phyloP scores from a whole-genome alignment of 495 filamentous ascomycete genomes.

The Aspergillus funiculosus region DNA sequence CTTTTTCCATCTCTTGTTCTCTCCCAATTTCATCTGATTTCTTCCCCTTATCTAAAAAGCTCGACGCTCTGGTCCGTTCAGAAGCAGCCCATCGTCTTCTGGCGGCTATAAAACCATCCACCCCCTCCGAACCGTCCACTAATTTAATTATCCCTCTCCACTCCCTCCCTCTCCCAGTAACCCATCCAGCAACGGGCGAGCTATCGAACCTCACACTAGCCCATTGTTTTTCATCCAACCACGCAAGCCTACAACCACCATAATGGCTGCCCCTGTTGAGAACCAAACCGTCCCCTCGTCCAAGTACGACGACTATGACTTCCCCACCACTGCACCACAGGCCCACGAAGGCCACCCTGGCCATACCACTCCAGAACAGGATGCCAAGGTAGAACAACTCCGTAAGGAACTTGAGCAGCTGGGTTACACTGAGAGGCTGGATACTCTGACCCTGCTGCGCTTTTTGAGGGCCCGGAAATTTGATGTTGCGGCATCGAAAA shows the following conservation, averaged over 20 bases:
- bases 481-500: constrained; percentile 73
- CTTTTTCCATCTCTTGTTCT: too few relatives aligned
- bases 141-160: constrained; percentile 5
- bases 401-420: constrained; percentile 75
- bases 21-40: constrained; percentile 18
- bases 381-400: constrained; percentile 83
- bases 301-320: constrained; percentile 97
- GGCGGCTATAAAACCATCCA: constrained; percentile 1
- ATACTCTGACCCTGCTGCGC: constrained; percentile 84
- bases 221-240: constrained; percentile 10
- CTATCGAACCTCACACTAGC: not conserved
- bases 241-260: constrained; percentile 16
- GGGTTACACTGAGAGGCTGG: constrained; percentile 78
- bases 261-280: constrained; percentile 37
- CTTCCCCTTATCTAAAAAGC: constrained; percentile 9
- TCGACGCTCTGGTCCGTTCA: not conserved
- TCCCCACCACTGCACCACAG: constrained; percentile 68
- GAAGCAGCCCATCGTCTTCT: constrained; percentile 6
- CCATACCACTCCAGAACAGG: constrained; percentile 78
- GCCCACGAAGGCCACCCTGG: constrained; percentile 76
- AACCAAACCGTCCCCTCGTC: constrained; percentile 55
- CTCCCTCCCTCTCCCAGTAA: constrained; percentile 1
- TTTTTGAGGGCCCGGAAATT: constrained; percentile 95
- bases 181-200: not conserved
- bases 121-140: not conserved